phyloP scores from a whole-genome alignment of 176 grass and related monocot species.

The Ananas comosus region DNA sequence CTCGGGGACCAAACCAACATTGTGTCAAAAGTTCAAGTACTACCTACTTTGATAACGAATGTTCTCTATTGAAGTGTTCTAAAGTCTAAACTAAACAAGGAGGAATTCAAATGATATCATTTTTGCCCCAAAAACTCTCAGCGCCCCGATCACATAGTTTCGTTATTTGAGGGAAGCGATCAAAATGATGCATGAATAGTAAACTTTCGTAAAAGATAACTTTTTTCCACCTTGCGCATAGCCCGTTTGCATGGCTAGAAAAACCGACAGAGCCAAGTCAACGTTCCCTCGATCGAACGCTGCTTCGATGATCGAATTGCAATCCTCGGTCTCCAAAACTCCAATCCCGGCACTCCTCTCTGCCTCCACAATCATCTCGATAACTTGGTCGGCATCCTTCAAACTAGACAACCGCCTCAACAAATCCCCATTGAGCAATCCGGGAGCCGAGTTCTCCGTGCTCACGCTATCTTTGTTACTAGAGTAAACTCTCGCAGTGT shows the following conservation, averaged over 20 bases:
- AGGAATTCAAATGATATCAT: no score
- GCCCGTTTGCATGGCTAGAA: constrained; percentile 50
- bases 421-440: constrained; percentile 31
- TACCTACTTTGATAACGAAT: no score
- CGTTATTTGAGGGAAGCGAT: no score
- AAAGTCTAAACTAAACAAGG: no score
- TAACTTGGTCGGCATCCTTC: constrained; percentile 39
- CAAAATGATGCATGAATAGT: no score
- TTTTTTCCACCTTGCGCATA: constrained; percentile 32
- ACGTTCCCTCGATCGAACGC: constrained; percentile 59
- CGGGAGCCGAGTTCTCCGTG: constrained; percentile 11
- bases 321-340: constrained; percentile 33
- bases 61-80: no score
- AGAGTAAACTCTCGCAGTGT: constrained; percentile 28
- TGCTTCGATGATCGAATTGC: constrained; percentile 43
- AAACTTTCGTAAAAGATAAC: neutral
- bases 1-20: no score
- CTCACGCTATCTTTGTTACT: constrained; percentile 17
- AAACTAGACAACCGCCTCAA: constrained; percentile 31
- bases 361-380: constrained; percentile 39
- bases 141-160: no score
- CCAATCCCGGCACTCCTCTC: constrained; percentile 7
- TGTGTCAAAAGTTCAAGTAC: no score
- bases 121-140: no score
- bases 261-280: constrained; percentile 56